Evolutionary conservation across 2,329 filamentous ascomycete genomes (phyloP).

Genomic region (Claviceps maximensis): DNA sequence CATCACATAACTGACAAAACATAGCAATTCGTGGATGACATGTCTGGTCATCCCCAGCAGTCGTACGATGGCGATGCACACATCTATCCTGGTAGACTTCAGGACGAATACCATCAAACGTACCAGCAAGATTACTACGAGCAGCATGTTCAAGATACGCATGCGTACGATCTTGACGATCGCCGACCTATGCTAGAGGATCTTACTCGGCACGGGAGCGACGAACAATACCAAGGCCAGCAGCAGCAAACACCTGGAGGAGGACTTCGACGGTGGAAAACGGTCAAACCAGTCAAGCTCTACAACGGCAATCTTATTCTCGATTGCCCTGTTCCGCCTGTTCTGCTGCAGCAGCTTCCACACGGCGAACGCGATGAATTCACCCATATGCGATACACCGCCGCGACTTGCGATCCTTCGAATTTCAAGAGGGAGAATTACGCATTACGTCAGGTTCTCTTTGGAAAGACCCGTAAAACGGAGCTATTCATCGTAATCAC

Average conservation of each 20-base stretch:
- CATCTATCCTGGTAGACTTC: constrained; percentile 54
- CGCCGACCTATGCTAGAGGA: constrained; percentile 62
- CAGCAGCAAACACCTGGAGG: constrained; percentile 18
- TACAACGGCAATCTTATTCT: constrained; percentile 95
- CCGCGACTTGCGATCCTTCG: constrained; percentile 83
- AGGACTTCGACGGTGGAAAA: constrained; percentile 82
- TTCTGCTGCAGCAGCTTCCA: constrained; percentile 72
- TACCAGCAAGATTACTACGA: constrained; percentile 42
- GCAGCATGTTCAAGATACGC: constrained; percentile 22
- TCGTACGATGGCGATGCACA: constrained; percentile 23
- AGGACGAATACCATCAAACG: constrained; percentile 28
- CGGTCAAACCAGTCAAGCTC: constrained; percentile 93
- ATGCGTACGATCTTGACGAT: constrained; percentile 58
- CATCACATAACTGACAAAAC: not conserved
- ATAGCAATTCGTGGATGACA: constrained; percentile 34
- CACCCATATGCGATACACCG: constrained; percentile 85
- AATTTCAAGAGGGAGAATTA: constrained; percentile 85
- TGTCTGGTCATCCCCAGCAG: constrained; percentile 25
- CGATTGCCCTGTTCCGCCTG: constrained; percentile 87
- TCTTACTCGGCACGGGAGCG: constrained; percentile 33
- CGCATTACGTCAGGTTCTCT: constrained; percentile 79
- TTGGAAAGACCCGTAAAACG: constrained; percentile 82
- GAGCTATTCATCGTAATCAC: constrained; percentile 94
- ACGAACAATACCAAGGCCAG: constrained; percentile 26
- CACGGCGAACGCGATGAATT: constrained; percentile 89